These are phyloP conservation scores for Adansonia rubrostipa DNA, from an alignment of 441 rosid genomes.

Conservation along the genomic window DNA sequence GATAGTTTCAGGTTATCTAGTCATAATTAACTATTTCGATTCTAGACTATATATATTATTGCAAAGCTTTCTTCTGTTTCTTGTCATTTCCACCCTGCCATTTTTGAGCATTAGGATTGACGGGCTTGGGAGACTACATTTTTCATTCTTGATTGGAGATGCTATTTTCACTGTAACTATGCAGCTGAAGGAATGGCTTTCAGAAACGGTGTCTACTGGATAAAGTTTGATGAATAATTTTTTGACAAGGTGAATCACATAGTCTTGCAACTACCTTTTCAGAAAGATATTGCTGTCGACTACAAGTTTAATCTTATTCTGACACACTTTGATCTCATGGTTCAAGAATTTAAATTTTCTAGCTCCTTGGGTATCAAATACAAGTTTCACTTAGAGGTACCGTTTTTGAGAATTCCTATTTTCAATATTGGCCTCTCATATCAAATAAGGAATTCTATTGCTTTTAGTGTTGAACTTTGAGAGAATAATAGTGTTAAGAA, in stretches of 20 bases:
- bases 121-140: slow-evolving; percentile 19
- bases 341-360: slow-evolving; percentile 80
- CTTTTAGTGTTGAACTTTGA: neutral
- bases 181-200: slow-evolving; percentile 75
- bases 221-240: slow-evolving; percentile 79
- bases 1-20: neutral
- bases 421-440: neutral
- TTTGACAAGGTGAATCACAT: slow-evolving; percentile 62
- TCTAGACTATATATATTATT: neutral
- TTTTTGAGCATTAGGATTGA: slow-evolving; percentile 19
- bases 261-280: neutral
- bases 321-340: slow-evolving; percentile 31
- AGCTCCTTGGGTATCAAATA: slow-evolving; percentile 80
- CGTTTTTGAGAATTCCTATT: neutral
- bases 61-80: slow-evolving; percentile 5
- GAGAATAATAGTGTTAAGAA: neutral
- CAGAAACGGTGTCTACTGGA: slow-evolving; percentile 86
- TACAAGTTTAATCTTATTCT: neutral
- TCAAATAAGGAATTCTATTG: neutral
- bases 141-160: slow-evolving; percentile 26
- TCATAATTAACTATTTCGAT: neutral
- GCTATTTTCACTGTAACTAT: slow-evolving; percentile 36
- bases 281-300: neutral
- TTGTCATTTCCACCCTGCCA: neutral
- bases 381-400: slow-evolving; percentile 92